These are phyloP conservation scores for Trichoderma lentiforme DNA, from an alignment of 2,329 filamentous ascomycete genomes.

Conservation along the genomic window DNA sequence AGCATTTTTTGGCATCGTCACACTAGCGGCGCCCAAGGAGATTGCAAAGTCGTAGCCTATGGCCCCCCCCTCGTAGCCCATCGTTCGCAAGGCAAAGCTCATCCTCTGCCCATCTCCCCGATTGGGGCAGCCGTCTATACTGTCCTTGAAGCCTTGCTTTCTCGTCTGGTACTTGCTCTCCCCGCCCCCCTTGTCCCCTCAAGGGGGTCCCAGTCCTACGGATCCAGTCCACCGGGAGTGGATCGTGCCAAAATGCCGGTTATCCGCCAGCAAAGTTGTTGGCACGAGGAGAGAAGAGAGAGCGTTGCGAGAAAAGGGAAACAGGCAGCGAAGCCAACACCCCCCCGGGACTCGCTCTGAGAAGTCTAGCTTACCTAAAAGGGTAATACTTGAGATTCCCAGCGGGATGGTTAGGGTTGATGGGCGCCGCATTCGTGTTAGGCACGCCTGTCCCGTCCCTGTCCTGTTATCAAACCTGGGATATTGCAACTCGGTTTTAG, in stretches of 20 bases:
- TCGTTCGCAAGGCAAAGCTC: neutral
- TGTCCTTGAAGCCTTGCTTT: neutral
- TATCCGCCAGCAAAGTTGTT: conserved; percentile 8
- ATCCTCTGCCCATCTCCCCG: neutral
- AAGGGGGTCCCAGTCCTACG: conserved; percentile 5
- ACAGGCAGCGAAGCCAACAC: neutral
- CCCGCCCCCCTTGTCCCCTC: neutral
- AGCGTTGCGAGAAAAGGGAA: neutral
- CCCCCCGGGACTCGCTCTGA: neutral
- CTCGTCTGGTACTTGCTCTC: neutral
- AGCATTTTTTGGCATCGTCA: neutral
- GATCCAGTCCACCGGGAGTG: conserved; percentile 14
- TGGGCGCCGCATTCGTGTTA: conserved; percentile 5
- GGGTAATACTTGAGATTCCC: conserved; percentile 6
- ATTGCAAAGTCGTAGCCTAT: neutral
- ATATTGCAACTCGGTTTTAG: neutral
- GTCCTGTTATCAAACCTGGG: conserved; percentile 5
- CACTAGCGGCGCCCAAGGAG: neutral
- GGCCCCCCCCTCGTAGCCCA: neutral
- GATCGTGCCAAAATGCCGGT: conserved; percentile 16
- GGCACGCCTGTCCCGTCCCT: neutral
- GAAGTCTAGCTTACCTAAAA: neutral
- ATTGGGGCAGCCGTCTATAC: neutral
- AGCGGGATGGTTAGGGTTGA: conserved; percentile 8
- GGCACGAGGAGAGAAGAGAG: neutral